Percentiles rank a stretch among this genome's conserved stretches.
phyloP scores from a whole-genome alignment of 2,329 filamentous ascomycete species.

The Rhinocladiella similis region DNA sequence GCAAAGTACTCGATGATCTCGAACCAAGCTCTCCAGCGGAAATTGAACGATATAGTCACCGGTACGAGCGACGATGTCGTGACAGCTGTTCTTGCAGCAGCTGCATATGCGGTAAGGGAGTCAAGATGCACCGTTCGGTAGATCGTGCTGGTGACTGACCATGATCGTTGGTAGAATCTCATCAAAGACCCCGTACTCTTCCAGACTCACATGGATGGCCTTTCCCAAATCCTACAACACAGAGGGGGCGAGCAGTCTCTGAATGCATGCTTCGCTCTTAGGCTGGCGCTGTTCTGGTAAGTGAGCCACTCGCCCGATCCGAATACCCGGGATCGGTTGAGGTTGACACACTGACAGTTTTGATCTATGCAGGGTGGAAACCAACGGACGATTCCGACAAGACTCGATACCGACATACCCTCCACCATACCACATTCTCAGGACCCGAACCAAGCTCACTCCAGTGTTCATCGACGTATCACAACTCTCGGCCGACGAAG shows the following conservation, averaged over 20 bases:
- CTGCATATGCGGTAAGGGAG: constrained; percentile 4
- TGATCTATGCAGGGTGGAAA: background rate
- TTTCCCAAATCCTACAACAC: constrained; percentile 1
- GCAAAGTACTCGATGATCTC: constrained; percentile 3
- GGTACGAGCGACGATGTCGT: constrained; percentile 7
- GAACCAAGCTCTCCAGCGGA: constrained; percentile 2
- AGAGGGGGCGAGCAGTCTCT: constrained; percentile 3
- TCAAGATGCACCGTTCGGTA: background rate
- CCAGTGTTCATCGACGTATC: background rate
- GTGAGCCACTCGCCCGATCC: background rate
- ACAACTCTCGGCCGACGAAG: background rate
- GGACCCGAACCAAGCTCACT: background rate
- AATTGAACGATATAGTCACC: constrained; percentile 1
- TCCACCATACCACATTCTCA: constrained; percentile 2
- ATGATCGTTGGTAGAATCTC: background rate
- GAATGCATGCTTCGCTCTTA: background rate
- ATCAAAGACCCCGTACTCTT: constrained; percentile 1
- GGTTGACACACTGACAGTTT: background rate
- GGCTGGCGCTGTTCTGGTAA: constrained; percentile 7
- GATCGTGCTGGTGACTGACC: background rate
- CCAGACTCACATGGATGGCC: constrained; percentile 2
- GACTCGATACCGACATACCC: constrained; percentile 1
- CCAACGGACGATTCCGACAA: constrained; percentile 1
- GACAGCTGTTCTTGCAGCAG: constrained; percentile 2
- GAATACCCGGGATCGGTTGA: too few species aligned